Base-by-base conservation (phyloP, 202 grass and related monocot genomes). In the Zizania palustris region DNA sequence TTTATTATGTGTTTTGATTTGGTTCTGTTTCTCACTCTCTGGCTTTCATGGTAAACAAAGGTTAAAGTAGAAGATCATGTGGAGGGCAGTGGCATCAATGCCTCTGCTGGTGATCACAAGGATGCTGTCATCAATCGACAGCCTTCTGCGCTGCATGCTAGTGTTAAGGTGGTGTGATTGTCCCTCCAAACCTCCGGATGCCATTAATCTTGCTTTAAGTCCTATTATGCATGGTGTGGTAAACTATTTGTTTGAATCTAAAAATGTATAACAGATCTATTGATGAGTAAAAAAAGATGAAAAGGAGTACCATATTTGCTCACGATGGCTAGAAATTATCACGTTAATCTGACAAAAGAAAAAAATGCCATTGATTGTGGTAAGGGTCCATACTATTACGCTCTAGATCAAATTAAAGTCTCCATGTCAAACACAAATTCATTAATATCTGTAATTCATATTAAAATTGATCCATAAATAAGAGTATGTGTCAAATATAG, bases 41-140 rank as follows among this genome's bases (percentile, higher is more conserved):
- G 42, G 1, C 19, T 54, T 50, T 72, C 1, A 62, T 63, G 67
- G 12, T 44, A 68, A 53, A 77, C 67, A 41, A 53, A 92, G 90
- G 90, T 92, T 57, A 89, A 92, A 65, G 16, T 84, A 33, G 86
- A 92, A 92, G 83, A 89, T 38, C 20, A 37, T 7, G 49, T 4
- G 0, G 86, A 89, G 59, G 20, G 48, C 40, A 58, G 60, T 3
- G 38, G 11, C 3, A 10, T 48, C 7, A 14, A 60, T 6, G n/a
- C 48, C 37, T 50, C 36, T 37, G 20, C 7, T 1, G 7, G 62
- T 65, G 9, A 13, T 9, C 20, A 16, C 61, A 11, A 18, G 45
- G 19, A 72, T 36, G 28, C 4, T 35, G 76, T 36, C 0, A 0
- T 34, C 43, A 48, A 74, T 78, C 67, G 67, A 1, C 54, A 46